A percentile compares a stretch with the other conserved stretches of the same genome.
These are phyloP conservation scores for Parafenestella ontariensis DNA, from an alignment of 2,329 filamentous ascomycete genomes.

Conservation along the genomic window DNA sequence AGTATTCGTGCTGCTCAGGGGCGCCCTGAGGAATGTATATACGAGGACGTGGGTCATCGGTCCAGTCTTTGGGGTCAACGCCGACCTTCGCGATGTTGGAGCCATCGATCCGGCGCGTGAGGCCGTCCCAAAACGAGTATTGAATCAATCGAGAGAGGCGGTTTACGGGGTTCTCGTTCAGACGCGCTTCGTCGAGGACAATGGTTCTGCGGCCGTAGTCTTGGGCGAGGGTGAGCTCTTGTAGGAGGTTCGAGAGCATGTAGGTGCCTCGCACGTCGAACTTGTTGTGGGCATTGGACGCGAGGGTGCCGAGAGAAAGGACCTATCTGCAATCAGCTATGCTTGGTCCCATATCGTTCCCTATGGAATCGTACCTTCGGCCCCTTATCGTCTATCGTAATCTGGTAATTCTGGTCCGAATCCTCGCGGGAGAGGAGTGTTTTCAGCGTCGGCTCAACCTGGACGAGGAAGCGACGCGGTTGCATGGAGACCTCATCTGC, in stretches of 20 bases:
- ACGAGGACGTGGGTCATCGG: constrained; percentile 81
- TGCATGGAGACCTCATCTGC: constrained; percentile 75
- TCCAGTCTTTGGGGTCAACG: constrained; percentile 95
- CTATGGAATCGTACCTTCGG: constrained; percentile 72
- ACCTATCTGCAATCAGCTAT: constrained; percentile 60
- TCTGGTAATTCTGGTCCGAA: constrained; percentile 92
- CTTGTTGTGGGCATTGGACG: constrained; percentile 83
- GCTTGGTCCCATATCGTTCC: background rate
- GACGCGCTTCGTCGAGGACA: constrained; percentile 84
- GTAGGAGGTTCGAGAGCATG: constrained; percentile 94
- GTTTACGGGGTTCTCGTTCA: constrained; percentile 95
- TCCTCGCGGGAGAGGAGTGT: constrained; percentile 85
- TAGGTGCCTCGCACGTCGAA: constrained; percentile 96
- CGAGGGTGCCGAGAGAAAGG: constrained; percentile 81
- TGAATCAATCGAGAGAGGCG: constrained; percentile 85
- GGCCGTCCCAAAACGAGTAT: constrained; percentile 88
- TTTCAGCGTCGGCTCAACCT: constrained; percentile 83
- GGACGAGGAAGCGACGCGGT: constrained; percentile 81
- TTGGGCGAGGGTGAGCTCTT: constrained; percentile 92
- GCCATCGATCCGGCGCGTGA: constrained; percentile 89
- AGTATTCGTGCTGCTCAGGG: constrained; percentile 89
- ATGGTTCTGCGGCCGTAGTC: constrained; percentile 90
- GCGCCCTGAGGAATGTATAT: constrained; percentile 89
- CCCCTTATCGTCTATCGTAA: constrained; percentile 94
- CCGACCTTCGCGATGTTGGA: constrained; percentile 87